A percentile compares a stretch with the other conserved stretches of the same genome.
Evolutionary conservation across 805 yeast genomes (phyloP).

Genomic region (Debaryomyces prosopidis): DNA sequence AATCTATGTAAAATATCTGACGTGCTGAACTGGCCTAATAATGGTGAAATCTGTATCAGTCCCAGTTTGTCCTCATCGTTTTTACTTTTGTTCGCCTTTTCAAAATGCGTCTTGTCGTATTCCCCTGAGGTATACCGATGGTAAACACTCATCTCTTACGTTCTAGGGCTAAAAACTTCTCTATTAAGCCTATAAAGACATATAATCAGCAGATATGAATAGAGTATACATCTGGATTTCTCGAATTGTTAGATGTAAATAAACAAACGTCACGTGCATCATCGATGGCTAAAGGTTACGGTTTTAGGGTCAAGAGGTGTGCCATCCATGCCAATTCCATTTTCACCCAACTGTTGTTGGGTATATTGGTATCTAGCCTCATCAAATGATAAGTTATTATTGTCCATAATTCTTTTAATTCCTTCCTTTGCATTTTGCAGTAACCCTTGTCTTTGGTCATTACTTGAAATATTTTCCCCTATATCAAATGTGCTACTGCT

Average conservation of each 20-base stretch:
- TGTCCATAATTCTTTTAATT: slow-evolving; percentile 56
- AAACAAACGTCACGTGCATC: slow-evolving; percentile 4
- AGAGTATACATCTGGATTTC: neutral
- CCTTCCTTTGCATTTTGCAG: slow-evolving; percentile 52
- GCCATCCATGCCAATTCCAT: slow-evolving; percentile 65
- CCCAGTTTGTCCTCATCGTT: neutral
- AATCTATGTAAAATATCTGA: slow-evolving; percentile 10
- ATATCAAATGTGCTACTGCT: slow-evolving; percentile 61
- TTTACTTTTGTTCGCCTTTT: slow-evolving; percentile 1
- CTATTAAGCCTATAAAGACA: neutral
- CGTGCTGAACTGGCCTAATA: slow-evolving; percentile 21
- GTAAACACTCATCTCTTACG: slow-evolving; percentile 33
- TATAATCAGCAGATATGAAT: neutral
- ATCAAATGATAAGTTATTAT: slow-evolving; percentile 56
- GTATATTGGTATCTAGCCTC: slow-evolving; percentile 63
- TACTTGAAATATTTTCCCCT: slow-evolving; percentile 33
- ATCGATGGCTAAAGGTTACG: slow-evolving; percentile 41
- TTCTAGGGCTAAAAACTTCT: neutral
- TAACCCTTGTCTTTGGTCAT: slow-evolving; percentile 64
- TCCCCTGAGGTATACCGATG: slow-evolving; percentile 40
- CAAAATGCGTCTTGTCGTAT: slow-evolving; percentile 23
- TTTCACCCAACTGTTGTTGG: slow-evolving; percentile 42
- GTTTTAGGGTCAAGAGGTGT: slow-evolving; percentile 67
- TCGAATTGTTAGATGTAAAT: slow-evolving; percentile 1
- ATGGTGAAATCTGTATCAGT: slow-evolving; percentile 20